Percentiles rank a stretch among this genome's conserved stretches.
Evolutionary conservation across 1,139 yeast species (phyloP).

Genomic region (Oligophagozyma castellii): DNA sequence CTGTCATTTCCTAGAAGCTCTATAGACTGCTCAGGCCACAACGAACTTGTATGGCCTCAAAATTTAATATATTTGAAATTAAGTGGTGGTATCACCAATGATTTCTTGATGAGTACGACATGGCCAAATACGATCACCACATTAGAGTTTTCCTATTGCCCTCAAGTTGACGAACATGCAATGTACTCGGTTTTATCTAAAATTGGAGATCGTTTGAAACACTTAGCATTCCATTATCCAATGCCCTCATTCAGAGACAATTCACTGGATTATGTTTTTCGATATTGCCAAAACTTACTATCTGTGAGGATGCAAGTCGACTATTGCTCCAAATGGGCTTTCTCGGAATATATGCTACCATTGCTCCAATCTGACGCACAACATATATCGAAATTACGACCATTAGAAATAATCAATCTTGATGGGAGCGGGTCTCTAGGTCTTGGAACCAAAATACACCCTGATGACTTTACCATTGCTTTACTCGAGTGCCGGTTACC

Average conservation of each 20-base stretch:
- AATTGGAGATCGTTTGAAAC: constrained; percentile 51
- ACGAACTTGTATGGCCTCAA: constrained; percentile 56
- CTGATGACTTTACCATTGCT: constrained; percentile 80
- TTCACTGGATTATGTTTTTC: constrained; percentile 60
- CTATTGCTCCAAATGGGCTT: constrained; percentile 55
- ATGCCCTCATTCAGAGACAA: constrained; percentile 66
- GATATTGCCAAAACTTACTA: constrained; percentile 58
- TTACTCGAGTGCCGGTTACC: constrained; percentile 69
- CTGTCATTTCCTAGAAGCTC: constrained; percentile 85
- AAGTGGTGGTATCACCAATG: constrained; percentile 83
- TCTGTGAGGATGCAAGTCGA: constrained; percentile 65
- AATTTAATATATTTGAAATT: constrained; percentile 56
- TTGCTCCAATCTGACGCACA: constrained; percentile 7
- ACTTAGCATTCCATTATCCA: constrained; percentile 65
- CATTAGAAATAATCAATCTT: constrained; percentile 50
- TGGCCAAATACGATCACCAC: constrained; percentile 63
- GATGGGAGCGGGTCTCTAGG: constrained; percentile 87
- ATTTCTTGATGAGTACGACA: constrained; percentile 48
- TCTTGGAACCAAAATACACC: constrained; percentile 67
- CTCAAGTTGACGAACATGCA: constrained; percentile 50
- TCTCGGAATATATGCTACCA: constrained; percentile 38
- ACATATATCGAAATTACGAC: constrained; percentile 30
- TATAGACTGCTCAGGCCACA: constrained; percentile 52
- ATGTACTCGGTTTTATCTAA: constrained; percentile 45
- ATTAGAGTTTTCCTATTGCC: constrained; percentile 80